A percentile compares a stretch with the other conserved stretches of the same genome.
These are phyloP conservation scores for Pseudognaphalium luteoalbum DNA, from an alignment of 129 eudicot genomes.

Conservation along the genomic window DNA sequence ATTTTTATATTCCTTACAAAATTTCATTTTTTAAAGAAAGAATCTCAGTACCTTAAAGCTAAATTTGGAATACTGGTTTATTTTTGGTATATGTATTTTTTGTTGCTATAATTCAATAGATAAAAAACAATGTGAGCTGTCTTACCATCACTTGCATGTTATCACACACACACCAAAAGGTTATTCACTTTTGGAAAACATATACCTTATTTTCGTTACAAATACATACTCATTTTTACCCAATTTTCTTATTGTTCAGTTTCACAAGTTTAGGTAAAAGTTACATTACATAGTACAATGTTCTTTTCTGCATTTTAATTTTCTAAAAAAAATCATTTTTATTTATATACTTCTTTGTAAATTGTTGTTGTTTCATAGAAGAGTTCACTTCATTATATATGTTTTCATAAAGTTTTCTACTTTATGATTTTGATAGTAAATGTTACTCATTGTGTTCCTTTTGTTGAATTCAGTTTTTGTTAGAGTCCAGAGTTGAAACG, in stretches of 20 bases:
- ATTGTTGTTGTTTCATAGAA: neutral
- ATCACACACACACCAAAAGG: constrained; percentile 28
- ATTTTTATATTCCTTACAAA: neutral
- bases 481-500: neutral
- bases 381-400: neutral
- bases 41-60: constrained; percentile 30
- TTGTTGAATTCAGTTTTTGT: neutral
- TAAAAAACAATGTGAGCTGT: constrained; percentile 33
- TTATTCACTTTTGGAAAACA: constrained; percentile 20
- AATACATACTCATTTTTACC: neutral
- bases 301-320: neutral
- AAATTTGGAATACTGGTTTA: constrained; percentile 14
- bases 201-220: constrained; percentile 9
- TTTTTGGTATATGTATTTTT: neutral
- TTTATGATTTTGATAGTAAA: too few relatives aligned
- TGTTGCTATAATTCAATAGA: constrained; percentile 25
- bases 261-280: constrained; percentile 5
- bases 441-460: neutral
- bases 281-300: neutral
- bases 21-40: constrained; percentile 17
- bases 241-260: neutral
- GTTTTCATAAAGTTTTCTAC: neutral
- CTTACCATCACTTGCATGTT: constrained; percentile 36
- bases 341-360: too few relatives aligned
- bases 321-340: neutral